Evolutionary conservation across 305 asterid species (phyloP).

Genomic region (Plantago coronopus): DNA sequence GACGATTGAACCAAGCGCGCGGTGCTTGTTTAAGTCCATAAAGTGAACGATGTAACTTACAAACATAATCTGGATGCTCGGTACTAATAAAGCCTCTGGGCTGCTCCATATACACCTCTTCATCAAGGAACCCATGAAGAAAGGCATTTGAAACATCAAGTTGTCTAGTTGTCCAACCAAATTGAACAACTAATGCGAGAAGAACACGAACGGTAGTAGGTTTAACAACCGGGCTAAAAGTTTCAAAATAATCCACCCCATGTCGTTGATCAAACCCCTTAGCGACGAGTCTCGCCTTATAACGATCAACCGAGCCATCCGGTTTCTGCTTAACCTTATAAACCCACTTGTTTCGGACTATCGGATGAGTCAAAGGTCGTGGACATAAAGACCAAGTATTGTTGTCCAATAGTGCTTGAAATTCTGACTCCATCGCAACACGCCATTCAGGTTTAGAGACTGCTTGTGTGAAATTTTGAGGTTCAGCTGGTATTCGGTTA

Average conservation of each 20-base stretch:
- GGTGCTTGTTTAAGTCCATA: too few species aligned
- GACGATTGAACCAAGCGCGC: background rate
- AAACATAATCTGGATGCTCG: background rate
- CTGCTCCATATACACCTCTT: background rate
- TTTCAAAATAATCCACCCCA: too few species aligned
- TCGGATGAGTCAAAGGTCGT: too few species aligned
- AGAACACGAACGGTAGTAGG: background rate
- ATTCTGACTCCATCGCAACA: background rate
- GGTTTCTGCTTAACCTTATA: too few species aligned
- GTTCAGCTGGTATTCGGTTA: background rate
- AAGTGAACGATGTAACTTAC: background rate
- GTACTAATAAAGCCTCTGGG: background rate
- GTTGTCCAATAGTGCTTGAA: background rate
- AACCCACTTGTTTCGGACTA: too few species aligned
- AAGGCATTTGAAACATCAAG: background rate
- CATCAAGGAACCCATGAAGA: background rate
- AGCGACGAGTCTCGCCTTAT: too few species aligned
- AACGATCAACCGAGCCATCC: too few species aligned
- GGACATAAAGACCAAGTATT: too few species aligned
- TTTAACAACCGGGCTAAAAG: too few species aligned
- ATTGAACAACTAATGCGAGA: background rate
- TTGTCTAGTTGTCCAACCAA: background rate
- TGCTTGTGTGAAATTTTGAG: background rate
- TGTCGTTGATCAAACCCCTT: too few species aligned
- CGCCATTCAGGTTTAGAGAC: constrained; percentile 3